These are phyloP conservation scores for Pythium folliculosum DNA, from an alignment of 352 stramenopile species.

Conservation along the genomic window DNA sequence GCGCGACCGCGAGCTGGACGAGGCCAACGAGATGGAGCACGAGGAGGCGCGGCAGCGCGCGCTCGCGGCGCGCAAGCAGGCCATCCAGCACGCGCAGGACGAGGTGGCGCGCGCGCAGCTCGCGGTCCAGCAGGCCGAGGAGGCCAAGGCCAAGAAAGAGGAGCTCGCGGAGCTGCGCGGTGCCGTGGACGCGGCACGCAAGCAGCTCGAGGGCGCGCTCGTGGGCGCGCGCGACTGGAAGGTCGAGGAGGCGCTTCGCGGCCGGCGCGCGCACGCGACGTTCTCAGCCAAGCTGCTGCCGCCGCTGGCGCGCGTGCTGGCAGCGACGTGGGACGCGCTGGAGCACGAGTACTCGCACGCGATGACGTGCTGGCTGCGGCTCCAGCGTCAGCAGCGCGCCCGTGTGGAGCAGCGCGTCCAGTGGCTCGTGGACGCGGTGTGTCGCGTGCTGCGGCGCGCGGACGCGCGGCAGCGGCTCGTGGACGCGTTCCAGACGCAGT, in stretches of 20 bases:
- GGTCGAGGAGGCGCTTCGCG: slow-evolving; percentile 17
- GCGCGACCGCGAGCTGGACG: too few relatives aligned
- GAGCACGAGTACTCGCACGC: slow-evolving; percentile 52
- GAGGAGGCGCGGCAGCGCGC: slow-evolving; percentile 41
- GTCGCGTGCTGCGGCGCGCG: slow-evolving; percentile 49
- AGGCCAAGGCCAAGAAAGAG: slow-evolving; percentile 80
- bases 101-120: slow-evolving; percentile 22
- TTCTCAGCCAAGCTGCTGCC: slow-evolving; percentile 31
- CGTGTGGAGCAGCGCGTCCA: slow-evolving; percentile 31
- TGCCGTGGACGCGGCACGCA: slow-evolving; percentile 36
- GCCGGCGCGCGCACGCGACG: slow-evolving; percentile 3
- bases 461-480: slow-evolving; percentile 73
- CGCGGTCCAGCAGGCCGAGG: slow-evolving; percentile 55
- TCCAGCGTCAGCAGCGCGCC: slow-evolving; percentile 41
- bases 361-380: slow-evolving; percentile 49
- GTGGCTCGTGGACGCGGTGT: slow-evolving; percentile 50
- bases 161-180: slow-evolving; percentile 54
- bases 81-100: slow-evolving; percentile 43
- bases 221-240: slow-evolving; percentile 26
- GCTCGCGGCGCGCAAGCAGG: slow-evolving; percentile 37
- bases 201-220: slow-evolving; percentile 28
- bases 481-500: slow-evolving; percentile 65
- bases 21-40: slow-evolving; percentile 35
- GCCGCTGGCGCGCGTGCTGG: slow-evolving; percentile 34
- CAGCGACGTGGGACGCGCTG: slow-evolving; percentile 54